Base-by-base conservation (phyloP, 2,329 filamentous ascomycete species). In the Penicillium hordei region DNA sequence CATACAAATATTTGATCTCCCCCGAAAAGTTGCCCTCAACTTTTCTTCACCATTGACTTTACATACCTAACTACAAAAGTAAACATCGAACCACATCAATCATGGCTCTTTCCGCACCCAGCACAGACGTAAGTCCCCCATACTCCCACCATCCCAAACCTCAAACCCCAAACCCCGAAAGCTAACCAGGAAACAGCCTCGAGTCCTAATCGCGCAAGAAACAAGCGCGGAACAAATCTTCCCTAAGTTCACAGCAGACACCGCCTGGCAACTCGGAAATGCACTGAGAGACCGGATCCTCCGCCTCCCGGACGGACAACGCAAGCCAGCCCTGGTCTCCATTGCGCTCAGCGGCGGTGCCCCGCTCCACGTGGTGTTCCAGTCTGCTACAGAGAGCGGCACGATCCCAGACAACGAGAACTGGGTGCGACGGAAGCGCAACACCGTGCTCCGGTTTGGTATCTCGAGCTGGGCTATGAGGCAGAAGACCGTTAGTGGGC, bases 391-490 rank as follows among this genome's bases (percentile, higher is more conserved):
- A 0, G 83, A 88, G 40, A 76, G 84, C 0, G 89, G 90, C 7
- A 84, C 86, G 5, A 79, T 82, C 59, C 87, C 89, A 0, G 90
- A 93, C 72, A 88, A 90, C 68, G 87, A 89, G 71, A 75, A 76
- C 29, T 90, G 87, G 88, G 86, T 90, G 23, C 75, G 80, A 38
- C 80, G 90, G 34, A 93, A 94, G 79, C 79, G 86, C 15, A 85
- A 85, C 58, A 88, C 88, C 0, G 90, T 91, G 7, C 76, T 91
- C 52, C 78, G 90, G 10, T 93, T 85, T 76, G 89, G 89, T 0
- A 76, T 79, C 59, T 87, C 83, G 62, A 89, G 86, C 4, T 93
- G 88, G 88, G 83, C 85, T 58, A 83, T 91, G 83, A 81, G 83
- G 60, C 83, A 85, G 72, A 90, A 90, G 77, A 86, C 86, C 62